phyloP scores from a whole-genome alignment of 768 basidiomycete genomes.

The Mycena vitilis region DNA sequence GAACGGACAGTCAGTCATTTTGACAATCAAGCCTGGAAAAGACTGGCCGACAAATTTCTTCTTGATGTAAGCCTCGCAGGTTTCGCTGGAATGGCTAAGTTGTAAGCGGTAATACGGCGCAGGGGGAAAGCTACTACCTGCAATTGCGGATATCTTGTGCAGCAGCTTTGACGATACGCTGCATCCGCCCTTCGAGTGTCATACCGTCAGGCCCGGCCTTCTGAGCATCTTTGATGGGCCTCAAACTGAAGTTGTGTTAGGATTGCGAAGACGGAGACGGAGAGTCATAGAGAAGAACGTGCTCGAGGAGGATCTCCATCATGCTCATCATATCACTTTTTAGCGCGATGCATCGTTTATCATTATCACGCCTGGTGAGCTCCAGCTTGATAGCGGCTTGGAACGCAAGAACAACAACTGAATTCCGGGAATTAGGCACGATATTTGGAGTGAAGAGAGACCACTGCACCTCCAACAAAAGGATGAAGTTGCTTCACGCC shows the following conservation, averaged over 20 bases:
- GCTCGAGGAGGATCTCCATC: constrained; percentile 61
- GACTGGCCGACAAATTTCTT: constrained; percentile 53
- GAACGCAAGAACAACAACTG: constrained; percentile 63
- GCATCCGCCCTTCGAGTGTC: constrained; percentile 11
- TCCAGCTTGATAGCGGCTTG: constrained; percentile 61
- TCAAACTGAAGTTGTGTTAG: constrained; percentile 42
- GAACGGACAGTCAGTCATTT: neutral
- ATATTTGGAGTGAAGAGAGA: no score
- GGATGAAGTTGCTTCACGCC: constrained; percentile 13
- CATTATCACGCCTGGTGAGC: constrained; percentile 61
- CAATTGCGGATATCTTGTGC: constrained; percentile 56
- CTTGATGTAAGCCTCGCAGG: constrained; percentile 57
- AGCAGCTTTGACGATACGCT: constrained; percentile 40
- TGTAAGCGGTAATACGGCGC: neutral
- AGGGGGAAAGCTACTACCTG: constrained; percentile 47
- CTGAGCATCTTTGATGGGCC: constrained; percentile 40
- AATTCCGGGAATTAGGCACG: neutral
- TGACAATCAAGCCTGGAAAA: neutral
- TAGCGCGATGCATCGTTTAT: constrained; percentile 58
- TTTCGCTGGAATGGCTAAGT: neutral
- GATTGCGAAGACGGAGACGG: neutral
- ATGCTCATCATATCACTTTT: constrained; percentile 63
- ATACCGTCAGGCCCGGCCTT: constrained; percentile 47
- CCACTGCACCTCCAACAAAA: constrained; percentile 21
- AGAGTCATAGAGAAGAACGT: constrained; percentile 38